These are phyloP conservation scores for Eucalyptus polyanthemos DNA, from an alignment of 345 rosid genomes.

Conservation along the genomic window DNA sequence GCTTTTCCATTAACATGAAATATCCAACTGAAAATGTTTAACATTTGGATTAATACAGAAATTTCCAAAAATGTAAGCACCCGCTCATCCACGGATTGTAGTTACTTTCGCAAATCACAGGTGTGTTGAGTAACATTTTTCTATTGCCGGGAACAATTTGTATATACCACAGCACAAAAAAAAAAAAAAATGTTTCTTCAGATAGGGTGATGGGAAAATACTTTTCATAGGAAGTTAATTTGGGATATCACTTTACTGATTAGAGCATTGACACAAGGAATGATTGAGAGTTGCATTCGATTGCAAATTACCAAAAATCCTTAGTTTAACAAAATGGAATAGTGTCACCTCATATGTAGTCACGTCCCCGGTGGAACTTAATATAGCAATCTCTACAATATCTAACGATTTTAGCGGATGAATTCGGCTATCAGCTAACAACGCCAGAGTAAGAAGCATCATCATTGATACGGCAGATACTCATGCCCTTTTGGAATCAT, in stretches of 20 bases:
- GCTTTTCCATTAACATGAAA: not conserved
- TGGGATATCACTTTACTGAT: too few relatives aligned
- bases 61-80: not conserved
- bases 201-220: not conserved
- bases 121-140: too few relatives aligned
- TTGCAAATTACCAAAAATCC: not conserved
- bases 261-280: not conserved
- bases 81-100: not conserved
- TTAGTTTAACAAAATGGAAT: not conserved
- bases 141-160: not conserved
- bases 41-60: not conserved
- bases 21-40: not conserved
- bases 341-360: not conserved
- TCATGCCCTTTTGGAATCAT: too few relatives aligned
- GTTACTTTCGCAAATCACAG: too few relatives aligned
- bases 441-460: not conserved
- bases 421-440: not conserved
- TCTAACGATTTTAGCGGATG: not conserved
- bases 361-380: not conserved
- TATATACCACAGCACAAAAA: too few relatives aligned
- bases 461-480: too few relatives aligned
- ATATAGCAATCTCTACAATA: not conserved
- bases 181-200: not conserved
- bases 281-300: not conserved
- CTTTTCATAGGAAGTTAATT: too few relatives aligned